Conservation (phyloP, 2,329 filamentous ascomycete species). For the Stachybotrys elegans region DNA sequence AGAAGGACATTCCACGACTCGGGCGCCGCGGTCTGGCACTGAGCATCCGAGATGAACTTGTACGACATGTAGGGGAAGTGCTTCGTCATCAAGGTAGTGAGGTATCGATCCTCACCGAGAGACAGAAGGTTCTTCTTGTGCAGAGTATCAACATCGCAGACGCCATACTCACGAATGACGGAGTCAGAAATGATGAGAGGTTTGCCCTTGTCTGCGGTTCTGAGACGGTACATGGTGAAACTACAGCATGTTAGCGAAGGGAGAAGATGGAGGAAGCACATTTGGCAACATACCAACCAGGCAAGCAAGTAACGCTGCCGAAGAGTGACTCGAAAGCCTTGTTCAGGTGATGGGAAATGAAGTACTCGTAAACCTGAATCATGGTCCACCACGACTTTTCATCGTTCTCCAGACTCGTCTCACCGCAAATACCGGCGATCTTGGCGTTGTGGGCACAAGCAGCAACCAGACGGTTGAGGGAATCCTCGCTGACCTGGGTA, state of each 20-base stretch:
- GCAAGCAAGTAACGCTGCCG: constrained; percentile 96
- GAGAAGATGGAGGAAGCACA: not conserved
- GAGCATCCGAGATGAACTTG: constrained; percentile 93
- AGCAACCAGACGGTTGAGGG: constrained; percentile 85
- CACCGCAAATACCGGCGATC: constrained; percentile 95
- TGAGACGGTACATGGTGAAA: constrained; percentile 98
- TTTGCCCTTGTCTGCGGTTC: constrained; percentile 89
- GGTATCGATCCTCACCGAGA: constrained; percentile 92
- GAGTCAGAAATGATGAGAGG: constrained; percentile 89
- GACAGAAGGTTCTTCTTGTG: constrained; percentile 96
- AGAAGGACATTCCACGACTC: constrained; percentile 91
- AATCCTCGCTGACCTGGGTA: constrained; percentile 88
- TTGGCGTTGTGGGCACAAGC: constrained; percentile 91
- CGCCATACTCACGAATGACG: constrained; percentile 81
- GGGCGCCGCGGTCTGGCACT: constrained; percentile 87
- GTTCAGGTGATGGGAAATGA: constrained; percentile 92
- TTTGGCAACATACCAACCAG: constrained; percentile 75
- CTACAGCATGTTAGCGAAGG: constrained; percentile 46
- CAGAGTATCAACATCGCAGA: constrained; percentile 86
- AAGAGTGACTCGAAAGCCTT: constrained; percentile 98
- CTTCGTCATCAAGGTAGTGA: constrained; percentile 97
- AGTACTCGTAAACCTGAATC: constrained; percentile 99
- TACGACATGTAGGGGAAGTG: constrained; percentile 93
- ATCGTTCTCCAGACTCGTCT: constrained; percentile 94
- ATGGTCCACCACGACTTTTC: constrained; percentile 97